Base-by-base conservation (phyloP, 1,284 basidiomycete species). In the Pseudozyma thailandica region DNA sequence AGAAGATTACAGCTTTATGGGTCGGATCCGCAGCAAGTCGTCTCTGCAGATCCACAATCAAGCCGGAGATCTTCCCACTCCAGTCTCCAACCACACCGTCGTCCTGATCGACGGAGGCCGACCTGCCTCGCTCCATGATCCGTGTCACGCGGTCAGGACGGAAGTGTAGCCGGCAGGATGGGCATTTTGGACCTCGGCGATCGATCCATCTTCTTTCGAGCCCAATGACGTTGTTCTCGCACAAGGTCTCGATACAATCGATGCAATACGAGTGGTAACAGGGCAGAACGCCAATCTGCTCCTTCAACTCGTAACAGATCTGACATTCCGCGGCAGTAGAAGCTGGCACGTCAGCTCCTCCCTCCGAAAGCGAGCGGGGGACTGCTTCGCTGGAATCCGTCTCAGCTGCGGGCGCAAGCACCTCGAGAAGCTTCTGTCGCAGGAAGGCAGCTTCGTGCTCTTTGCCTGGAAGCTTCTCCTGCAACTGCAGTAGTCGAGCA, bases 311-410 rank as follows among this genome's bases (percentile, higher is more conserved):
- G 46, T 61, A 63, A 47, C 71, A 76, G 43, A 76, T 55, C 25
- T 21, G 49, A 28, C 72, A 75, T 31, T 72, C 70, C 26, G 56
- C 41, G 20, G 49, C 38, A n/a, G 50, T 25, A 20, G 50, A 7
- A 18, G 41, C 33, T 21, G 16, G 41, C 18, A 41, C 16, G 10
- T 16, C 41, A 9, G 44, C 6, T 8, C 27, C 37, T 92, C 93
- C 50, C 86, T 91, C 81, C 18, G 38, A 8, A 18, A 16, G 6
- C 6, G 35, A 18, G 35, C n/a, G 9, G 35, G 12, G 6, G 6
- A 6, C 6, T 92, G 92, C 21, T 85, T 90, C 55, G 89, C 88
- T 71, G 89, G 97, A 80, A 88, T 89, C 70, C 89, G 26, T 8
- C 18, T 88, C 64, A 86, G 96, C 75, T 93, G 91, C 85, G 88